Conservation (phyloP, 352 stramenopile species). For the Phytopythium ostracodes region DNA sequence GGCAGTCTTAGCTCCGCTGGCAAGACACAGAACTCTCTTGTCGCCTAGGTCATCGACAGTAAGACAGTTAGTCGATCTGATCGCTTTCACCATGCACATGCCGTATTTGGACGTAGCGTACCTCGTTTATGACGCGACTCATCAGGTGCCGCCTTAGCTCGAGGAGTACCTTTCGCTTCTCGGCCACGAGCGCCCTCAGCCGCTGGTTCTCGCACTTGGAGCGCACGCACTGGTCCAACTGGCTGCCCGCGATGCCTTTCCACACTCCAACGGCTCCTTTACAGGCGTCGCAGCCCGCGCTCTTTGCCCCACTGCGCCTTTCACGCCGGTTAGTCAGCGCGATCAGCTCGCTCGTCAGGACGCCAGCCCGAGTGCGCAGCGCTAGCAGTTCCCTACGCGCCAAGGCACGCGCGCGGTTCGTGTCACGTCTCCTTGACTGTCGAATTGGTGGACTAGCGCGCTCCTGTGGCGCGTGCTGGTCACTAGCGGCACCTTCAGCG, state of each 20-base stretch:
- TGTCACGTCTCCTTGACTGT: constrained; percentile 13
- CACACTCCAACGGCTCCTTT: constrained; percentile 8
- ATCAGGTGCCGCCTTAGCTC: constrained; percentile 1
- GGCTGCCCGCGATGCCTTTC: constrained; percentile 14
- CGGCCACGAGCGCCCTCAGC: constrained; percentile 15
- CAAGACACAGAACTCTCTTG: not conserved
- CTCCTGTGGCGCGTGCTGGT: not conserved
- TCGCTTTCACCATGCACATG: not conserved
- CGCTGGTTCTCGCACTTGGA: constrained; percentile 20
- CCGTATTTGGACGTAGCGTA: not conserved
- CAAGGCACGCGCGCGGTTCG: constrained; percentile 22
- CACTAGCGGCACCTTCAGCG: no score
- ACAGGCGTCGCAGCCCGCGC: not conserved
- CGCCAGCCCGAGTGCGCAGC: constrained; percentile 12
- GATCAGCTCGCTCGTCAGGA: constrained; percentile 13
- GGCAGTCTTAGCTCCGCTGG: not conserved
- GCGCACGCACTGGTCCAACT: constrained; percentile 12
- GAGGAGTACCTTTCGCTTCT: constrained; percentile 5
- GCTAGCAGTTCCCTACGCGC: constrained; percentile 17
- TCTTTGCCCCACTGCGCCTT: not conserved
- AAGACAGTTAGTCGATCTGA: not conserved
- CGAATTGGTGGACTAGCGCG: no score
- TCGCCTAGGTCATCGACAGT: not conserved
- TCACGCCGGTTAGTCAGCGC: not conserved
- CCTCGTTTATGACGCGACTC: not conserved